Evolutionary conservation across 441 rosid species (phyloP), one percentile per base, ranked within the genome.

Genomic region (Gossypium gossypioides): DNA sequence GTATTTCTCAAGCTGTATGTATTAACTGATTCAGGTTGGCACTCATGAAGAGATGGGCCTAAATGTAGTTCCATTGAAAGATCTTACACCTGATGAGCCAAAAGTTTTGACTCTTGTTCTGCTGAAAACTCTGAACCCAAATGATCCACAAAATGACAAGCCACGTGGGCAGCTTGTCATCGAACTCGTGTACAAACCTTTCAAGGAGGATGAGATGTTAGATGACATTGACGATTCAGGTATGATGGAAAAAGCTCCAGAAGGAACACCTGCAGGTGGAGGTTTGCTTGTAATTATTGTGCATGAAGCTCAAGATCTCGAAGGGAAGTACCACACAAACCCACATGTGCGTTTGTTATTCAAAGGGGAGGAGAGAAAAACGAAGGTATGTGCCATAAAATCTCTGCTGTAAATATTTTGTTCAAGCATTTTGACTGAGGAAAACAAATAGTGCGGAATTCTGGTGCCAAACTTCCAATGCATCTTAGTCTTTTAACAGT

Each of bases 291-390:
- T 86, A 9, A 80, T 87, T 57, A 79, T 83, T 56, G 72, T 89
- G 27, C 94, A 89, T 19, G 92, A 89, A 83, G 92, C 86, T 77
- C 85, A 84, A 72, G 89, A 86, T 71, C 55, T 89, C 6, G 94
- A 87, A 86, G 90, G 91, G 29, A 89, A 87, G 75, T 78, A 87
- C 75, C 94, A 89, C 70, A 89, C 90, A 2, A 89, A 87, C 42
- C 94, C 90, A 66, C 79, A 16, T 27, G 94, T 74, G 46, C 90
- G 94, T 32, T 32, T 89, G 68, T 79, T 86, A 7, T 87, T 87
- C 74, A 82, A 78, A 81, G 94, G 91, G 5, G 91, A 86, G 75
- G 91, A 85, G 52, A 86, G 73, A 65, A 89, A 81, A 79, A 89
- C 91, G 3, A 87, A 81, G 92, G 91, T 86, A 80, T 22, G 74